Evolutionary conservation across 2,329 filamentous ascomycete genomes (phyloP).

Genomic region (Onygena corvina): DNA sequence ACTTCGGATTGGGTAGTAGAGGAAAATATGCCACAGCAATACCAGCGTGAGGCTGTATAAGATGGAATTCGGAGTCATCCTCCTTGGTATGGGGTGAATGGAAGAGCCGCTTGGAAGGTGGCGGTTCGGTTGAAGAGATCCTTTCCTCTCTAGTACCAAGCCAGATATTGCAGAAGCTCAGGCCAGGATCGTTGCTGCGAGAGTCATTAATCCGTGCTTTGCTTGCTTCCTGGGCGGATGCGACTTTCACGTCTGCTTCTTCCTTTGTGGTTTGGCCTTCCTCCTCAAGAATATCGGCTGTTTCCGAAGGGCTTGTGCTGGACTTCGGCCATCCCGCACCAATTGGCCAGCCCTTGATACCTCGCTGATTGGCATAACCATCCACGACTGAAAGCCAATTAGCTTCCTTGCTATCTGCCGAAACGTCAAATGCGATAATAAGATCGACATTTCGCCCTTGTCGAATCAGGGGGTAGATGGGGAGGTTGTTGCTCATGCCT

Average conservation of each 20-base stretch:
- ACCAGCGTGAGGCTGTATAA: conserved; percentile 67
- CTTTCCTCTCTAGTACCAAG: conserved; percentile 73
- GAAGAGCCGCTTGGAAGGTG: conserved; percentile 40
- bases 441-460: conserved; percentile 82
- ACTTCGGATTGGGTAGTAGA: conserved; percentile 60
- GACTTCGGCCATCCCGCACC: conserved; percentile 71
- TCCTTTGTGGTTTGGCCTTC: conserved; percentile 50
- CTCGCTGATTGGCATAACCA: conserved; percentile 79
- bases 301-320: conserved; percentile 46
- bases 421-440: conserved; percentile 85
- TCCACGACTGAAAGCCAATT: conserved; percentile 95
- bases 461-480: conserved; percentile 84
- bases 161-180: conserved; percentile 84
- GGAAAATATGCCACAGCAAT: conserved; percentile 86
- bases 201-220: conserved; percentile 17
- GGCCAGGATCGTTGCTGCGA: conserved; percentile 32
- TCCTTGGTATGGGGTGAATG: conserved; percentile 42
- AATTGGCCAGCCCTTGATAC: conserved; percentile 86
- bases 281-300: conserved; percentile 52
- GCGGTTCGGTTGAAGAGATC: conserved; percentile 43
- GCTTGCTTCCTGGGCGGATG: conserved; percentile 41
- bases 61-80: conserved; percentile 52
- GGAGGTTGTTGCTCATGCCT: conserved; percentile 96
- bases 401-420: conserved; percentile 80
- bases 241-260: conserved; percentile 53